Base-by-base conservation (phyloP, 495 filamentous ascomycete genomes). In the Annulohypoxylon moriforme region DNA sequence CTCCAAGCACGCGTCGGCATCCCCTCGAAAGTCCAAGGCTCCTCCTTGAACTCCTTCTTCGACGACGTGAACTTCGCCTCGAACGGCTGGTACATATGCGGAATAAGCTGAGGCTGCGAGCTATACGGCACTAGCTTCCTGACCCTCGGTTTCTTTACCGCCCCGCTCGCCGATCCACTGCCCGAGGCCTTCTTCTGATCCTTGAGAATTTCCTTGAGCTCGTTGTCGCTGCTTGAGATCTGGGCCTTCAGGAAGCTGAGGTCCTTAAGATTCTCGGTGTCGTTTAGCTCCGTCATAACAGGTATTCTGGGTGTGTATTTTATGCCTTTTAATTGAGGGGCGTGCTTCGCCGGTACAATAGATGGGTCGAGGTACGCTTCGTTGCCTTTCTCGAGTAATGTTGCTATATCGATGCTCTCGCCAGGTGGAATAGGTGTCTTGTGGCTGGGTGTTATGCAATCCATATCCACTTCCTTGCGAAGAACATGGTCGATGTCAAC, bases 401-500 rank as follows among this genome's bases (percentile, higher is more conserved):
- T 80, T 14, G 77, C 69, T 52, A 99, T 97, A 76, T 94, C 93
- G 20, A 98, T 73, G 61, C 86, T 92, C 81, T 98, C 94, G 31
- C 96, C 96, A 7, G 89, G 92, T 0, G 92, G 88, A 55, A 99
- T 98, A 38, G 88, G 87, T 24, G 85, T 79, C 0, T 87, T 89
- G 75, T 98, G 92, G 40, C 91, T 94, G 8, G 96, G 96, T 0
- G 96, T 99, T 52, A 97, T 79, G 77, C 96, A 99, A 75, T 97
- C 92, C 93, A 99, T 96, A 76, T 98, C 90, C 18, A 99, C 96
- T 75, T 99, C 96, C 77, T 99, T 99, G 36, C 96, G 90, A 14
- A 99, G 86, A 8, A 99, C 94, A 64, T 90, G 87, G 75, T 99
- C 96, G 68, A 99, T 93, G 74, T 99, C 96, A 18, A 99, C 89